These are phyloP conservation scores for Debaryomycetaceae sp. DNA, from an alignment of 1,139 yeast species.

Conservation along the genomic window DNA sequence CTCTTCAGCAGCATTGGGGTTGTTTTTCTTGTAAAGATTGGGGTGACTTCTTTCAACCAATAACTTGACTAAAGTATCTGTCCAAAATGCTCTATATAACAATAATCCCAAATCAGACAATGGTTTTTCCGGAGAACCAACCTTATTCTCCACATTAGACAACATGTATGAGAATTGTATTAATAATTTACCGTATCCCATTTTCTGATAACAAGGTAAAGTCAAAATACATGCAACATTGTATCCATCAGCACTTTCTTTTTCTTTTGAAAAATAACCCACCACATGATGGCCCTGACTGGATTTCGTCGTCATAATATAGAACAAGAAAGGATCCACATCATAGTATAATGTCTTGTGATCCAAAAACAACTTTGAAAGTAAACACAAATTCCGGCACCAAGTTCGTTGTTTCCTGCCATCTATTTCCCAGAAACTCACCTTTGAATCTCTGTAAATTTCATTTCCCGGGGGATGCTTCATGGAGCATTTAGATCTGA, in stretches of 20 bases:
- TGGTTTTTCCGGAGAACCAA: constrained; percentile 97
- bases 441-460: constrained; percentile 81
- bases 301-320: constrained; percentile 89
- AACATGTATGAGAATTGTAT: constrained; percentile 92
- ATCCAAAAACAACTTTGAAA: constrained; percentile 85
- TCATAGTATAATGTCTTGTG: constrained; percentile 95
- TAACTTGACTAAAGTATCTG: constrained; percentile 77
- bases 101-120: constrained; percentile 89
- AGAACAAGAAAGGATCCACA: constrained; percentile 93
- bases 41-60: constrained; percentile 61
- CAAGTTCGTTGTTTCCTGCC: constrained; percentile 94
- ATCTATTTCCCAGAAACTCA: constrained; percentile 87
- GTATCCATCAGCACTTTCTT: constrained; percentile 93
- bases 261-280: constrained; percentile 95
- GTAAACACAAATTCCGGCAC: constrained; percentile 90
- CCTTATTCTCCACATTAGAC: constrained; percentile 80
- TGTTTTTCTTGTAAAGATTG: constrained; percentile 35
- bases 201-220: constrained; percentile 92
- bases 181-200: constrained; percentile 86
- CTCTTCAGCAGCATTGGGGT: constrained; percentile 26
- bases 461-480: constrained; percentile 98
- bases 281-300: constrained; percentile 91
- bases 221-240: constrained; percentile 97
- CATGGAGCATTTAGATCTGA: constrained; percentile 78
- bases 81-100: constrained; percentile 95